A percentile compares a stretch with the other conserved stretches of the same genome.
Conservation (phyloP, 2,329 filamentous ascomycete species). For the Myriosclerotinia curreyana region DNA sequence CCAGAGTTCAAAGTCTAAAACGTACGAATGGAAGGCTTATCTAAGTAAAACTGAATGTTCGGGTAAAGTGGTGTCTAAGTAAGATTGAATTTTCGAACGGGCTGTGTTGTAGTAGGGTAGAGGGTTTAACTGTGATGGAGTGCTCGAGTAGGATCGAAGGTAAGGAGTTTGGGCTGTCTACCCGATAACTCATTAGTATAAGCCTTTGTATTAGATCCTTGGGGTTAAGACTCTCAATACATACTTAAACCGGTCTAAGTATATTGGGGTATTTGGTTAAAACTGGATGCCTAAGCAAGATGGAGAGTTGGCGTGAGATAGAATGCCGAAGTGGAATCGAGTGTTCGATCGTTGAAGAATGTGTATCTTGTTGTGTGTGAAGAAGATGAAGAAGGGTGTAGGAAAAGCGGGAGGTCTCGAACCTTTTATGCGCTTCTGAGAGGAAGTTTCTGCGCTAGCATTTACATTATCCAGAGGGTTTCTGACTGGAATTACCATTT, state of each 20-base stretch:
- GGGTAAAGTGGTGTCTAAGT: neutral
- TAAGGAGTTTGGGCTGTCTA: too few species aligned
- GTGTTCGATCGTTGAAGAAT: neutral
- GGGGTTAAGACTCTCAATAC: too few species aligned
- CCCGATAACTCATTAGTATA: too few species aligned
- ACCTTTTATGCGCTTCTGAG: neutral
- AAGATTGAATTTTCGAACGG: too few species aligned
- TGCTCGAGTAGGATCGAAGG: neutral
- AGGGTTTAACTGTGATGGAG: neutral
- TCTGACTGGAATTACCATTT: neutral
- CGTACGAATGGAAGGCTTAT: neutral
- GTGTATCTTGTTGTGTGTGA: neutral
- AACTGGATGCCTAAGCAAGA: too few species aligned
- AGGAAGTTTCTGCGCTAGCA: neutral
- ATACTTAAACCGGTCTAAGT: too few species aligned
- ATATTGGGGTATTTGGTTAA: too few species aligned
- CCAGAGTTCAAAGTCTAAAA: too few species aligned
- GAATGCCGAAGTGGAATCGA: neutral
- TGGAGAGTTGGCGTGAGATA: too few species aligned
- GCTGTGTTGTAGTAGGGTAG: too few species aligned
- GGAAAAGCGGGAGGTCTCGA: neutral
- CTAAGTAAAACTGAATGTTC: neutral
- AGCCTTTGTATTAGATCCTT: too few species aligned
- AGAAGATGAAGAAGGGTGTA: neutral
- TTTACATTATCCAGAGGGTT: neutral